Evolutionary conservation across 2,329 filamentous ascomycete species (phyloP).

Genomic region (Ophiostoma australiae): DNA sequence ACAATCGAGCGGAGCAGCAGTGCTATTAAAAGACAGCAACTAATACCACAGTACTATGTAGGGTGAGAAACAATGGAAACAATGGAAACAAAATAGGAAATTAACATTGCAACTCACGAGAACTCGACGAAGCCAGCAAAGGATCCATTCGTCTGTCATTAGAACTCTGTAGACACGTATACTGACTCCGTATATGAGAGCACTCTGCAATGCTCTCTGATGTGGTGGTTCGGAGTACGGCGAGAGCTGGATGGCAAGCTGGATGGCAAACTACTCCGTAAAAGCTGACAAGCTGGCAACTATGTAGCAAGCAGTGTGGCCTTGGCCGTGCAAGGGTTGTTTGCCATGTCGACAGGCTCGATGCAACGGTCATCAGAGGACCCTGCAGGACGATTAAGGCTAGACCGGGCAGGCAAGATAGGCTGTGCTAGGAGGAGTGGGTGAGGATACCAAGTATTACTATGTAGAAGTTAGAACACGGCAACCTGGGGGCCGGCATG

Average conservation of each 20-base stretch:
- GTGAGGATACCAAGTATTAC: background rate
- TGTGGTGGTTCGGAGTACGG: background rate
- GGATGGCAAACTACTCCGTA: no score
- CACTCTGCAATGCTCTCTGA: slow-evolving; percentile 1
- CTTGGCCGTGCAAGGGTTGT: slow-evolving; percentile 3
- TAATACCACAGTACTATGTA: background rate
- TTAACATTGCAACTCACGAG: background rate
- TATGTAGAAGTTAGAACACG: background rate
- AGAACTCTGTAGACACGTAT: background rate
- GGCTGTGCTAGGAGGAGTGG: background rate
- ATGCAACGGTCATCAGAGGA: slow-evolving; percentile 3
- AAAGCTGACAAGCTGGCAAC: background rate
- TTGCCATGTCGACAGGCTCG: slow-evolving; percentile 2
- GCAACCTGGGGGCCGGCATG: slow-evolving; percentile 2
- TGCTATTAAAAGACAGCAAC: background rate
- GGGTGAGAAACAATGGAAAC: background rate
- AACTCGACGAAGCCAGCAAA: background rate
- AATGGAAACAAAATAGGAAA: background rate
- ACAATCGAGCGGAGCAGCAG: background rate
- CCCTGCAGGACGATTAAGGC: slow-evolving; percentile 18
- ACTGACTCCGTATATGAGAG: background rate
- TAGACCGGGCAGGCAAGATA: background rate
- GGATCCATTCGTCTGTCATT: background rate
- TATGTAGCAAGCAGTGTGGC: background rate
- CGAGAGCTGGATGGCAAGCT: background rate